These are phyloP conservation scores for Claviceps humidiphila DNA, from an alignment of 2,329 filamentous ascomycete species.

Conservation along the genomic window DNA sequence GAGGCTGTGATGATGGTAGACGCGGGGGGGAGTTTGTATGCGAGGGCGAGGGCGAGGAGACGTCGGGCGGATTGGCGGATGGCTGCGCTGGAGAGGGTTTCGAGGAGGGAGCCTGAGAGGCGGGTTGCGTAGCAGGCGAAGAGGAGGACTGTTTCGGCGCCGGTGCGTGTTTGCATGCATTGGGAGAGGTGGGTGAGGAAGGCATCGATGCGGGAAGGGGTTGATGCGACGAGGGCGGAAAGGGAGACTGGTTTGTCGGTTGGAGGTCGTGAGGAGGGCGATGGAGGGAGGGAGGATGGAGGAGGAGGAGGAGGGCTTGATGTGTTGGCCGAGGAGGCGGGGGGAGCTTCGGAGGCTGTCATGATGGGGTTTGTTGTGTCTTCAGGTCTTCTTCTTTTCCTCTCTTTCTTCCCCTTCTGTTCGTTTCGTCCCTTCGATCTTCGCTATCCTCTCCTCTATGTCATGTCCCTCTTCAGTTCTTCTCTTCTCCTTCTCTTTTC, in stretches of 20 bases:
- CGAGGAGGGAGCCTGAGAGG: conserved; percentile 37
- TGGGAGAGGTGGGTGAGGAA: conserved; percentile 45
- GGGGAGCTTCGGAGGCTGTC: background rate
- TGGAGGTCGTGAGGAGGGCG: conserved; percentile 3
- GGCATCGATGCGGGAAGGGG: conserved; percentile 27
- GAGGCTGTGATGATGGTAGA: conserved; percentile 32
- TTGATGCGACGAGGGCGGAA: conserved; percentile 7
- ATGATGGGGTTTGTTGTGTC: background rate
- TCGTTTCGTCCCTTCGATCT: background rate
- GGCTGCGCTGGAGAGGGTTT: conserved; percentile 40
- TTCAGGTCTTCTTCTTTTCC: background rate
- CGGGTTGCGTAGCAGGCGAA: conserved; percentile 56
- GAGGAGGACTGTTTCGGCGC: conserved; percentile 57
- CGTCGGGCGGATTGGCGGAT: conserved; percentile 38
- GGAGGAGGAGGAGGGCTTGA: background rate
- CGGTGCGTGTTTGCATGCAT: conserved; percentile 53
- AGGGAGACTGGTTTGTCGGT: conserved; percentile 5
- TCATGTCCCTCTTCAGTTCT: background rate
- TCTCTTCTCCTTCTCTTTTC: no score
- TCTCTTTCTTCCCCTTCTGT: background rate
- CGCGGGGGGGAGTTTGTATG: conserved; percentile 36
- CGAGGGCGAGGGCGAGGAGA: conserved; percentile 39
- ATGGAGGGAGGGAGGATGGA: conserved; percentile 6
- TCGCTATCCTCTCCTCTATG: background rate
- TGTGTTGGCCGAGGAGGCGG: background rate